Conservation (phyloP, 2,329 filamentous ascomycete genomes). For the Penicillium sumatraense region DNA sequence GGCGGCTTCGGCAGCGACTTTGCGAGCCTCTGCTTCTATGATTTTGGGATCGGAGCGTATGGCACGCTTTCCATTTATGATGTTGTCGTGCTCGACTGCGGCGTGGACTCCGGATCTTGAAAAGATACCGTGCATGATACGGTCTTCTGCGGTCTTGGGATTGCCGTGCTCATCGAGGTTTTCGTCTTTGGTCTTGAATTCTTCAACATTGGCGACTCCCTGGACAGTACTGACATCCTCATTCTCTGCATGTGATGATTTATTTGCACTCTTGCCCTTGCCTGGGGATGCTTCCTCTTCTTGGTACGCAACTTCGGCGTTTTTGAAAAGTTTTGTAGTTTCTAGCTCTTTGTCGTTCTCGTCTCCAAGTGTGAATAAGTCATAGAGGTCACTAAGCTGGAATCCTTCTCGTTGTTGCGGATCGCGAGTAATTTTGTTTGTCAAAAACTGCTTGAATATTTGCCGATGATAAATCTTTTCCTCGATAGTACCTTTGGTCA, state of each 20-base stretch:
- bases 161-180: constrained; percentile 22
- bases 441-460: constrained; percentile 97
- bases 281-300: constrained; percentile 31
- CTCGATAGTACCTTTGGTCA: constrained; percentile 97
- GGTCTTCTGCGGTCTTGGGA: constrained; percentile 61
- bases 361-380: constrained; percentile 80
- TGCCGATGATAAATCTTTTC: constrained; percentile 99
- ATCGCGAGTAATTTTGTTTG: constrained; percentile 93
- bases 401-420: constrained; percentile 92
- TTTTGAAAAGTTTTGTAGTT: constrained; percentile 83
- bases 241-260: constrained; percentile 8
- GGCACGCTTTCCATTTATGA: constrained; percentile 76
- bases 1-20: constrained; percentile 77
- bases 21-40: constrained; percentile 79
- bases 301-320: constrained; percentile 75
- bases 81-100: constrained; percentile 91
- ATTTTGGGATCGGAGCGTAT: constrained; percentile 76
- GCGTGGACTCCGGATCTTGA: constrained; percentile 83
- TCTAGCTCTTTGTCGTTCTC: constrained; percentile 74
- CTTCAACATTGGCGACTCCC: constrained; percentile 68
- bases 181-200: constrained; percentile 60
- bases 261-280: not conserved
- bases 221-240: constrained; percentile 59
- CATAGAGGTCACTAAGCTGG: constrained; percentile 85
- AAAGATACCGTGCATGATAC: constrained; percentile 88